Evolutionary conservation across 495 filamentous ascomycete species (phyloP).

Genomic region (Usnea hakonensis): DNA sequence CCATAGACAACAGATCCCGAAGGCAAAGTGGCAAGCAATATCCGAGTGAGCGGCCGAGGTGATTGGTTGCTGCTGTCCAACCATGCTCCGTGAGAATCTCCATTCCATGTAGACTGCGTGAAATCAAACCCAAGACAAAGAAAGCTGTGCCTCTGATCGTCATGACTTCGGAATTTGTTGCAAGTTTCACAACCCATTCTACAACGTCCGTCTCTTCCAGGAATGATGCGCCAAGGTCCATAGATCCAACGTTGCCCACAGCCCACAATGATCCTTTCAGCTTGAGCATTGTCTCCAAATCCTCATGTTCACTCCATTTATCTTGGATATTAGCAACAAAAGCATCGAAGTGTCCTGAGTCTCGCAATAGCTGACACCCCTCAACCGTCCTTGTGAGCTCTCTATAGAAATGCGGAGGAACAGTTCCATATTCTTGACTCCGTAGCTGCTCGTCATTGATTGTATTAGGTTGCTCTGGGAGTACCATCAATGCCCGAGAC

Average conservation of each 20-base stretch:
- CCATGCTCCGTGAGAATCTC: slow-evolving; percentile 78
- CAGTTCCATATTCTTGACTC: slow-evolving; percentile 53
- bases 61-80: slow-evolving; percentile 86
- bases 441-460: slow-evolving; percentile 50
- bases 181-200: slow-evolving; percentile 74
- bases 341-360: slow-evolving; percentile 93
- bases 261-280: slow-evolving; percentile 98
- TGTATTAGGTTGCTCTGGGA: slow-evolving; percentile 28
- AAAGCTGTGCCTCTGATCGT: slow-evolving; percentile 92
- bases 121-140: slow-evolving; percentile 89
- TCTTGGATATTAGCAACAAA: slow-evolving; percentile 84
- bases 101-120: slow-evolving; percentile 82
- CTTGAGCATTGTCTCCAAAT: slow-evolving; percentile 80
- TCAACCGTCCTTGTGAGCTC: slow-evolving; percentile 89
- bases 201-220: slow-evolving; percentile 82
- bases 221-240: slow-evolving; percentile 94
- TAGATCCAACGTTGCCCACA: slow-evolving; percentile 93
- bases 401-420: slow-evolving; percentile 94
- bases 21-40: slow-evolving; percentile 79
- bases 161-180: slow-evolving; percentile 77
- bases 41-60: slow-evolving; percentile 73
- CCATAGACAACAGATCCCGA: slow-evolving; percentile 59
- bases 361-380: slow-evolving; percentile 78
- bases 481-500: slow-evolving; percentile 73
- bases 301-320: slow-evolving; percentile 71